phyloP scores from a whole-genome alignment of 2,329 filamentous ascomycete genomes.

The Purpureocillium lavendulum region DNA sequence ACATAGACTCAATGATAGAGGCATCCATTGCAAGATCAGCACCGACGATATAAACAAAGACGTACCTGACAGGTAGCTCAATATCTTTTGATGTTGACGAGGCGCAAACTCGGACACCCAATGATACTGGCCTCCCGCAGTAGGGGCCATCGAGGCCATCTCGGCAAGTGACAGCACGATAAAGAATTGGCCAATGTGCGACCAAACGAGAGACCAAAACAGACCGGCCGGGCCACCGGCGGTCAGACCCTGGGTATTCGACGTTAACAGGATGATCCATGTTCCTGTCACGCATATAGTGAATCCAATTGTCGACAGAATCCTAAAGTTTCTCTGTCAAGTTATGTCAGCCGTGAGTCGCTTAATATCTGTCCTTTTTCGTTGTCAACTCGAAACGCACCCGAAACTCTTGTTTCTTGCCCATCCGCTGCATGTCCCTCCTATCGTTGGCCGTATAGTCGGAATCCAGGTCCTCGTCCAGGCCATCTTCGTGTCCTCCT shows the following conservation, averaged over 20 bases:
- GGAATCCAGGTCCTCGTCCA: slow-evolving; percentile 7
- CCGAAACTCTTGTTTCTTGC: slow-evolving; percentile 10
- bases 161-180: slow-evolving; percentile 36
- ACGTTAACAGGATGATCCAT: slow-evolving; percentile 32
- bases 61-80: slow-evolving; percentile 33
- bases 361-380: too few relatives aligned
- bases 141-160: slow-evolving; percentile 47
- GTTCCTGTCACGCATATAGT: slow-evolving; percentile 35
- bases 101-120: slow-evolving; percentile 50
- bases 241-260: slow-evolving; percentile 9
- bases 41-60: not conserved
- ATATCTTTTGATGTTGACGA: slow-evolving; percentile 35
- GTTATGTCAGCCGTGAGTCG: too few relatives aligned
- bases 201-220: slow-evolving; percentile 11
- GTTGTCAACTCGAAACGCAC: too few relatives aligned
- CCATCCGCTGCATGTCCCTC: slow-evolving; percentile 13
- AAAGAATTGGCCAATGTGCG: slow-evolving; percentile 19
- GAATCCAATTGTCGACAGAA: slow-evolving; percentile 37
- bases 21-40: too few relatives aligned
- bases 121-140: slow-evolving; percentile 49
- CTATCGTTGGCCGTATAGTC: slow-evolving; percentile 9
- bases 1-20: too few relatives aligned
- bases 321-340: slow-evolving; percentile 33
- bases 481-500: not conserved
- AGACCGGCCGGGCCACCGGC: slow-evolving; percentile 10